These are phyloP conservation scores for Solanum appendiculatum DNA, from an alignment of 257 asterid genomes.

Conservation along the genomic window DNA sequence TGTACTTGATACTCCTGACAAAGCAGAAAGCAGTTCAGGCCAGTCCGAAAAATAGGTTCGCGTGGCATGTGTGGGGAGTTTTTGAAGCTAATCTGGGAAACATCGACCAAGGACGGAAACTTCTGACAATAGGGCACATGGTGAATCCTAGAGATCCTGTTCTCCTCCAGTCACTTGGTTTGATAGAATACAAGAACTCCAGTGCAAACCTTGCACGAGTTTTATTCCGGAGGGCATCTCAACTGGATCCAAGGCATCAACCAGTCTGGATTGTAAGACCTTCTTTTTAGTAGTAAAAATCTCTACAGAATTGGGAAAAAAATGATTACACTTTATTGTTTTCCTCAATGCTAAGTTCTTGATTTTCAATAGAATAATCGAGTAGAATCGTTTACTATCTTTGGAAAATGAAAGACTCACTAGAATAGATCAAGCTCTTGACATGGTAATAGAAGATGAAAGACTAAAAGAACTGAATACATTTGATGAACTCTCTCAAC, in stretches of 20 bases:
- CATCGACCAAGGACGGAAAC: slow-evolving; percentile 69
- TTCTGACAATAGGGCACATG: slow-evolving; percentile 74
- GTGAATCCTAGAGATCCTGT: slow-evolving; percentile 96
- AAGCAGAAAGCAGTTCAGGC: slow-evolving; percentile 87
- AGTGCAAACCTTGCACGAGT: slow-evolving; percentile 68
- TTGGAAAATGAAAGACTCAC: neutral
- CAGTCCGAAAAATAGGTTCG: slow-evolving; percentile 92
- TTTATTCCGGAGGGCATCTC: slow-evolving; percentile 71
- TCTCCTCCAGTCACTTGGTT: slow-evolving; percentile 80
- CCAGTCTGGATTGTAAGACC: slow-evolving; percentile 91
- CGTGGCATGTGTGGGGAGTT: slow-evolving; percentile 99
- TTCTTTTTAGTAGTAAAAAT: neutral
- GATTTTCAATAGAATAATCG: neutral
- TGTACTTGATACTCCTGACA: neutral
- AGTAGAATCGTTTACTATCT: neutral
- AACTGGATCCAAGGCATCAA: slow-evolving; percentile 79
- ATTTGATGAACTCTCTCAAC: neutral
- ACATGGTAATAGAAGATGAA: neutral
- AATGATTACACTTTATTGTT: neutral
- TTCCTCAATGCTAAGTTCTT: neutral
- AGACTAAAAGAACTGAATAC: neutral
- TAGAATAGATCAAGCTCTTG: neutral
- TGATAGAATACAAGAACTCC: slow-evolving; percentile 68
- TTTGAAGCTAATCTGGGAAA: slow-evolving; percentile 71
- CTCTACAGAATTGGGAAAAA: neutral